Conservation (phyloP, 257 asterid species). For the Solanum lignicaule region DNA sequence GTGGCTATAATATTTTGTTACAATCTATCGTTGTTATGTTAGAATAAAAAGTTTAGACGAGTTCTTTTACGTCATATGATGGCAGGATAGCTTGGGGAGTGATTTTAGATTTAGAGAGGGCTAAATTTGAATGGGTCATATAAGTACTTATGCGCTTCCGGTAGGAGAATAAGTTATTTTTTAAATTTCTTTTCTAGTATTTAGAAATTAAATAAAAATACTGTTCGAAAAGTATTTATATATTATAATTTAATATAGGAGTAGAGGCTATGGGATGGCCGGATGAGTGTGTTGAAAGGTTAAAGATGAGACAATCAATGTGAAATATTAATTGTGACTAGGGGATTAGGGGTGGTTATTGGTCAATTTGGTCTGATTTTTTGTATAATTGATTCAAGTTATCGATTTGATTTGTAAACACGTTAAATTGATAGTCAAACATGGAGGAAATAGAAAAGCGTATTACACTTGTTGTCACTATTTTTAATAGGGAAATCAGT, state of each 20-base stretch:
- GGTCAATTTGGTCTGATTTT: too few species aligned
- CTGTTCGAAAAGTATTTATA: background rate
- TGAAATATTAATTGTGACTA: background rate
- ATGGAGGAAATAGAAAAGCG: too few species aligned
- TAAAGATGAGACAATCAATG: background rate
- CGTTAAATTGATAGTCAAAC: too few species aligned
- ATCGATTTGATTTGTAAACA: too few species aligned
- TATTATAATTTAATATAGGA: background rate
- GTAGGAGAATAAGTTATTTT: rapidly evolving
- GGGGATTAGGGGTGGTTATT: too few species aligned
- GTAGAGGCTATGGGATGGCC: background rate
- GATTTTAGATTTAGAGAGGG: background rate
- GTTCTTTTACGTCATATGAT: background rate
- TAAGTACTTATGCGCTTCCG: rapidly evolving
- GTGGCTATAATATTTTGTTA: background rate
- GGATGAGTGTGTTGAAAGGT: background rate
- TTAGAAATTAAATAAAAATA: background rate
- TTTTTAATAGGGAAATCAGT: background rate
- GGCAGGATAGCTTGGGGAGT: background rate
- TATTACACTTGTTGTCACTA: background rate
- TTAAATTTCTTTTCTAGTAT: too few species aligned
- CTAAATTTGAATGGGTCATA: background rate
- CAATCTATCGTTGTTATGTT: background rate
- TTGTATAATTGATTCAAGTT: background rate
- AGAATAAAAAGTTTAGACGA: background rate